Percentiles rank a stretch among this genome's conserved stretches.
Evolutionary conservation across 2,329 filamentous ascomycete genomes (phyloP).

Genomic region (Epichloe scottii): DNA sequence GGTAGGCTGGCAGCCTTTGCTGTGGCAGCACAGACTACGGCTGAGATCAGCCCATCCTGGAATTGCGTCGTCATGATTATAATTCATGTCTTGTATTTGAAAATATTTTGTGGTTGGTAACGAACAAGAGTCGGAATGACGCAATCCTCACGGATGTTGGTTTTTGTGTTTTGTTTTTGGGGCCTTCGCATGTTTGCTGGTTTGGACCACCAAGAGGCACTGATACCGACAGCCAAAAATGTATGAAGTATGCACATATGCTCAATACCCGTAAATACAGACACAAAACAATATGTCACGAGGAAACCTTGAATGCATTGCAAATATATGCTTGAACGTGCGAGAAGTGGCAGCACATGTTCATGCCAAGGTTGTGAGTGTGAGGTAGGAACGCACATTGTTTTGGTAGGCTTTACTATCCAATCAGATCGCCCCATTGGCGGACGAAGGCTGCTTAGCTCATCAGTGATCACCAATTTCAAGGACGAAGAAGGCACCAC

Average conservation of each 20-base stretch:
- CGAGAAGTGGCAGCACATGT: neutral
- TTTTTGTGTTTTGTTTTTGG: conserved; percentile 1
- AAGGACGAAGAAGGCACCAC: neutral
- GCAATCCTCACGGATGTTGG: conserved; percentile 4
- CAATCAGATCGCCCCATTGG: conserved; percentile 2
- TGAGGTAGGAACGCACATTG: neutral
- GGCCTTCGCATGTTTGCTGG: neutral
- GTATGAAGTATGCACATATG: neutral
- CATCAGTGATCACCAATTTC: neutral
- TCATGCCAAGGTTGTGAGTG: neutral
- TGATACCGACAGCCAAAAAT: neutral
- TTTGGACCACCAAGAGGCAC: neutral
- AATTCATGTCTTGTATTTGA: neutral
- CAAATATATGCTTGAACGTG: neutral
- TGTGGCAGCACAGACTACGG: neutral
- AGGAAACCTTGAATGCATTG: neutral
- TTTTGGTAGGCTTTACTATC: neutral
- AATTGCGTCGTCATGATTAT: neutral
- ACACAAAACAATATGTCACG: neutral
- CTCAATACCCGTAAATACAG: neutral
- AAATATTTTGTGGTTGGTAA: neutral
- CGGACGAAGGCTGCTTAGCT: neutral
- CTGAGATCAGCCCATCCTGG: neutral
- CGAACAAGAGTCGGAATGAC: neutral
- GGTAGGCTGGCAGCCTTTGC: neutral